Evolutionary conservation across 2,329 filamentous ascomycete genomes (phyloP), one percentile per base, ranked within the genome.

Genomic region (Calonectria leucothoes): DNA sequence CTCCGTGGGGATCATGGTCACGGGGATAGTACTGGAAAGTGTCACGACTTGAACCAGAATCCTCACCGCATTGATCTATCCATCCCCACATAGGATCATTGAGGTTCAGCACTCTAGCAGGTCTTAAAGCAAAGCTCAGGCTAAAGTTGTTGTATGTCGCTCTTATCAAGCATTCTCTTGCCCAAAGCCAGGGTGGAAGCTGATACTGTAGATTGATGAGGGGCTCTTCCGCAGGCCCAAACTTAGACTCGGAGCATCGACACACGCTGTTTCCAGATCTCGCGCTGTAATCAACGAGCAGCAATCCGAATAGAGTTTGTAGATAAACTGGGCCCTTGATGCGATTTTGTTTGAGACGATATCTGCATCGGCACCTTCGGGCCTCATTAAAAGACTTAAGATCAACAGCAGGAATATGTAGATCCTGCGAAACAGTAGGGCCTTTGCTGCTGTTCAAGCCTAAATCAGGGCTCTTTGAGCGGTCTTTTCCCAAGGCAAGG

Each of bases 21-120:
- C 42, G 20, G 35, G 57, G 37, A 25, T 37, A 61, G 23, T 37
- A n/a, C 29, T 23, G 20, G 12, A 29, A 20, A 31, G 11, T n/a
- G 29, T 35, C 0, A 6, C 25, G 10, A 74, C 42, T 45, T 23
- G 42, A 0, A 3, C 31, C 6, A 0, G n/a, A 0, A 27, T 15
- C 8, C 1, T 52, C 49, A 6, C 23, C 8, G 23, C 17, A 37
- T 10, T 12, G 0, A 0, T 5, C 0, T 0, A 70, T 4, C 1
- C 2, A 27, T 0, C 1, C 0, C 42, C 35, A 71, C 0, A 51
- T 2, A 0, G 0, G 0, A 0, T 15, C 0, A 0, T 0, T 0
- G 0, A 0, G 7, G 1, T 1, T 0, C 0, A 77, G 14, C 0
- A 15, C 20, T 4, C 75, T 77, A 1, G 71, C 15, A 12, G 23